These are phyloP conservation scores for Magnolia kwangsiensis DNA, from an alignment of 164 flowering plant genomes.

Conservation along the genomic window DNA sequence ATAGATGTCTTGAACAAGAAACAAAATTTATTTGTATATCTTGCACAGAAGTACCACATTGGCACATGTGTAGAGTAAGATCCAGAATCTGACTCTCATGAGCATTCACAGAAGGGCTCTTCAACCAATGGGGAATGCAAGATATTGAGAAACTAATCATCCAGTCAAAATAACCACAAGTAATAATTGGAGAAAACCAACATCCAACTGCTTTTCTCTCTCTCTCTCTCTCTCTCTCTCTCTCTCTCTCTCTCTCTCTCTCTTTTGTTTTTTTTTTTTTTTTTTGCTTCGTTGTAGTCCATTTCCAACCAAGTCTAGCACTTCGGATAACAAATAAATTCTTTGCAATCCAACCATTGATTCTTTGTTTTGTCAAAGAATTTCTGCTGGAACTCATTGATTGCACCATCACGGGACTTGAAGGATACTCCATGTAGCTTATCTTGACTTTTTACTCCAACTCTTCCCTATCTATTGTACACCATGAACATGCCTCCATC, in stretches of 20 bases:
- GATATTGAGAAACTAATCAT: neutral
- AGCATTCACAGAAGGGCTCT: neutral
- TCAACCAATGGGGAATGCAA: neutral
- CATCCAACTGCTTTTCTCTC: constrained; percentile 33
- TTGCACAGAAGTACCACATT: too few species aligned
- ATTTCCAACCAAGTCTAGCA: constrained; percentile 59
- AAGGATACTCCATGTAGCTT: constrained; percentile 56
- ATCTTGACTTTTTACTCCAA: constrained; percentile 55
- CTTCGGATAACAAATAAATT: constrained; percentile 40
- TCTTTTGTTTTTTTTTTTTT: too few species aligned
- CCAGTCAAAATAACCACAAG: neutral
- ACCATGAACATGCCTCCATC: constrained; percentile 46
- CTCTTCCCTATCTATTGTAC: constrained; percentile 66
- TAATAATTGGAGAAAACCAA: constrained; percentile 5
- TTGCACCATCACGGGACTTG: constrained; percentile 33
- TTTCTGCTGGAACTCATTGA: constrained; percentile 42
- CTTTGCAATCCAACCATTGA: constrained; percentile 39
- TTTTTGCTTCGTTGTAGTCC: constrained; percentile 45
- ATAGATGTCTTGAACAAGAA: too few species aligned
- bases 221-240: too few species aligned
- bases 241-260: too few species aligned
- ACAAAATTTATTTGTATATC: too few species aligned
- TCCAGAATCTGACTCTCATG: neutral
- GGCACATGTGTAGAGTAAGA: too few species aligned
- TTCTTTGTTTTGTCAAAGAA: constrained; percentile 52